phyloP scores from a whole-genome alignment of 441 rosid genomes.

The Heliophila coronopifolia region DNA sequence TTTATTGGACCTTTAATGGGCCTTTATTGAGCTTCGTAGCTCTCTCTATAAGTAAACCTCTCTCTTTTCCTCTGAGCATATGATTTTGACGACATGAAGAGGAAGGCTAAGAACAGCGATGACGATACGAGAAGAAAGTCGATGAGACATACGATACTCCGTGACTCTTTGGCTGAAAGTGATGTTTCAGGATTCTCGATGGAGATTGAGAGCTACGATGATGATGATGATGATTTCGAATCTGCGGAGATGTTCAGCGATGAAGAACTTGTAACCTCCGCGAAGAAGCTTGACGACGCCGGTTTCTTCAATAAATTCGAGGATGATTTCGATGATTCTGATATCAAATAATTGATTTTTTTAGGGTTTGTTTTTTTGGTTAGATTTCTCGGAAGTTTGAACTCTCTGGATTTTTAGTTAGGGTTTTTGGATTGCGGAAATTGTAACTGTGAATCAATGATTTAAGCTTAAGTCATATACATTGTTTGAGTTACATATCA shows the following conservation, averaged over 20 bases:
- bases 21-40: no score
- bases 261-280: slow-evolving; percentile 37
- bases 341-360: no score
- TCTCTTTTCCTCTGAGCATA: neutral
- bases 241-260: slow-evolving; percentile 47
- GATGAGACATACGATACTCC: slow-evolving; percentile 47
- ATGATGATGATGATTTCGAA: slow-evolving; percentile 69
- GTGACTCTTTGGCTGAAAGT: slow-evolving; percentile 43
- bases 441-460: no score
- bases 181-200: slow-evolving; percentile 40
- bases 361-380: no score
- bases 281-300: slow-evolving; percentile 42
- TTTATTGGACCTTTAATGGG: no score
- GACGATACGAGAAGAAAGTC: neutral
- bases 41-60: neutral
- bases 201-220: no score
- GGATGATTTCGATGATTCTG: slow-evolving; percentile 82
- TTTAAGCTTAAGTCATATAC: no score
- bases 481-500: no score
- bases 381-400: no score
- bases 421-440: no score
- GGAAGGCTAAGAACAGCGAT: neutral
- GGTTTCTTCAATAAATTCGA: slow-evolving; percentile 69
- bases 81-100: neutral
- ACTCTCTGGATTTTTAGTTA: no score